Conservation (phyloP, 352 stramenopile species). For the Halophytophthora batemanensis region DNA sequence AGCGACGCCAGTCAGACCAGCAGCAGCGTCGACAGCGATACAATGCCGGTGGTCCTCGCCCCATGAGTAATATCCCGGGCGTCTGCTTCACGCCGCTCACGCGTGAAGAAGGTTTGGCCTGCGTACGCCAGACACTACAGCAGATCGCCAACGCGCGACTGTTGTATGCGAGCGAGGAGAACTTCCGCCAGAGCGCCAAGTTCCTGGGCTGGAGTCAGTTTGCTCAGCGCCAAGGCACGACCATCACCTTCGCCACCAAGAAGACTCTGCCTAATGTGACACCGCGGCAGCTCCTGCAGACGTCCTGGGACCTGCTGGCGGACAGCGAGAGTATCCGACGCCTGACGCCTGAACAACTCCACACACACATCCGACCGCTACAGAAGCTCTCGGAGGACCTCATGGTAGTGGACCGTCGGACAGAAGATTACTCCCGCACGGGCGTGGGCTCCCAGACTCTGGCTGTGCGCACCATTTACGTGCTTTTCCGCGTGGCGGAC, state of each 20-base stretch:
- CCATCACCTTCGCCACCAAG: constrained; percentile 49
- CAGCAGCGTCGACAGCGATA: constrained; percentile 12
- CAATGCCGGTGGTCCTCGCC: constrained; percentile 11
- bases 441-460: constrained; percentile 22
- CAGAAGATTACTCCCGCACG: constrained; percentile 19
- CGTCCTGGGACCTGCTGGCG: constrained; percentile 41
- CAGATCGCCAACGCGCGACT: constrained; percentile 31
- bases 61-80: constrained; percentile 15
- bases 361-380: constrained; percentile 36
- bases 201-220: constrained; percentile 58
- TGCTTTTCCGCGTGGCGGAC: constrained; percentile 32
- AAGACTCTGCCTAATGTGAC: constrained; percentile 34
- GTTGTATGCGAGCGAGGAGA: constrained; percentile 28
- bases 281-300: constrained; percentile 21
- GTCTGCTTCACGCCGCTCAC: constrained; percentile 39
- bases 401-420: constrained; percentile 50
- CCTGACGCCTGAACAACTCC: constrained; percentile 34
- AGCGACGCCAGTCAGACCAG: constrained; percentile 1
- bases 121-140: constrained; percentile 26
- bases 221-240: constrained; percentile 29
- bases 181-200: constrained; percentile 24
- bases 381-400: constrained; percentile 44
- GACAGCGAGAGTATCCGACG: constrained; percentile 27
- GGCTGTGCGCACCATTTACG: constrained; percentile 48
- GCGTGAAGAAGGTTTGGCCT: constrained; percentile 25